Evolutionary conservation across 257 asterid genomes (phyloP).

Genomic region (Nicotiana tomentosiformis): DNA sequence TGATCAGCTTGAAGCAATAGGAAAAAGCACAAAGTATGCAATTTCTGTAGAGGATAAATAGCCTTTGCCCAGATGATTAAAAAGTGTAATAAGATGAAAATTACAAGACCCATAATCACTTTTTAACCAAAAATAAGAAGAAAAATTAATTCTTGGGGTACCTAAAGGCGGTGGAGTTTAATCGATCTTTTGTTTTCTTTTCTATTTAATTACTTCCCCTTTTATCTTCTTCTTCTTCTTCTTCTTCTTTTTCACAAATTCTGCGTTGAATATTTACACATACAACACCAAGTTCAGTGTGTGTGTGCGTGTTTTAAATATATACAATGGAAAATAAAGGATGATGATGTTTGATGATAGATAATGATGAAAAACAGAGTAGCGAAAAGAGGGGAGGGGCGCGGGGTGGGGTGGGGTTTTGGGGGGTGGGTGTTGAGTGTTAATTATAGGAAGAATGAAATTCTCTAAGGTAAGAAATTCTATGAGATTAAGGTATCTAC

Average conservation of each 20-base stretch:
- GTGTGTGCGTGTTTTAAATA: background rate
- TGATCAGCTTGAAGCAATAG: background rate
- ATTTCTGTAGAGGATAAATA: background rate
- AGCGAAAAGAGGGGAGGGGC: background rate
- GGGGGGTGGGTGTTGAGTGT: background rate
- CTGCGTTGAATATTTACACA: constrained; percentile 6
- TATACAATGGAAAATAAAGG: background rate
- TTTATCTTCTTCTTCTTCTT: background rate
- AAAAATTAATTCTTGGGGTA: constrained; percentile 7
- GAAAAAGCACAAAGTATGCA: background rate
- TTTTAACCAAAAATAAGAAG: background rate
- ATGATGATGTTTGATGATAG: constrained; percentile 9
- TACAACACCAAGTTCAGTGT: background rate
- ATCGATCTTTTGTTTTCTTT: background rate
- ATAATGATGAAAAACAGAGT: constrained; percentile 3
- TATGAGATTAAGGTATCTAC: background rate
- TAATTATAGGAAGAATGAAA: background rate
- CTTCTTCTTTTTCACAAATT: background rate
- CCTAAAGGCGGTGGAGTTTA: constrained; percentile 1
- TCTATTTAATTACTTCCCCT: background rate
- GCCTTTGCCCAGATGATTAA: background rate
- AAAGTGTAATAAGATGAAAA: background rate
- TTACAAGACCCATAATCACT: background rate
- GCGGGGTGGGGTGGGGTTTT: background rate
- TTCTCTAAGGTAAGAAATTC: background rate